phyloP scores from a whole-genome alignment of 1,284 basidiomycete genomes.

The Leccinum solheimii region DNA sequence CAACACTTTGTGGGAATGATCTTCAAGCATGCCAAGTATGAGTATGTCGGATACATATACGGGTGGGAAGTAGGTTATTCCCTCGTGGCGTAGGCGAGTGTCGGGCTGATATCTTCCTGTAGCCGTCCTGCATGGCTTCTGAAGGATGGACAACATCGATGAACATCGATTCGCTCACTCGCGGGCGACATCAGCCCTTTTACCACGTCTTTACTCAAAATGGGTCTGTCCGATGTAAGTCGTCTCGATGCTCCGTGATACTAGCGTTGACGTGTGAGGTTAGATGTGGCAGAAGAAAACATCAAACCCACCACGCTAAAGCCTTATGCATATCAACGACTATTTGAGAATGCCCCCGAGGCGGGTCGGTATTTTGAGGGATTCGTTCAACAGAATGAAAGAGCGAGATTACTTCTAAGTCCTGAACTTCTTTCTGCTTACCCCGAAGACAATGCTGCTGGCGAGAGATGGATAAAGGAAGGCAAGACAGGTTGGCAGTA shows the following conservation, averaged over 20 bases:
- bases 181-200: constrained; percentile 53
- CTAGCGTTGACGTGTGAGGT: constrained; percentile 4
- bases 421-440: constrained; percentile 34
- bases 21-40: constrained; percentile 45
- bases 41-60: constrained; percentile 49
- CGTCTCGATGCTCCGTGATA: background rate
- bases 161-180: constrained; percentile 41
- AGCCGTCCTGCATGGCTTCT: constrained; percentile 45
- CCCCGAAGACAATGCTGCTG: constrained; percentile 32
- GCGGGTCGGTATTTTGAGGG: constrained; percentile 39
- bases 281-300: constrained; percentile 47
- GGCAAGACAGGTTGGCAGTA: constrained; percentile 14
- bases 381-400: constrained; percentile 22
- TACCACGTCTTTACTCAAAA: constrained; percentile 45
- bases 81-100: background rate
- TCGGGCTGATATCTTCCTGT: constrained; percentile 8
- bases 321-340: constrained; percentile 20
- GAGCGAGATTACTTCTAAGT: constrained; percentile 29
- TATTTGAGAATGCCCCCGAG: constrained; percentile 28
- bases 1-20: constrained; percentile 53
- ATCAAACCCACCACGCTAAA: constrained; percentile 34
- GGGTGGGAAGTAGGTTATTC: constrained; percentile 52
- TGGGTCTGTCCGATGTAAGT: constrained; percentile 46
- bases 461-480: constrained; percentile 28
- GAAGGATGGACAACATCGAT: constrained; percentile 50